These are phyloP conservation scores for Amanita pallidorosea DNA, from an alignment of 768 basidiomycete species.

Conservation along the genomic window DNA sequence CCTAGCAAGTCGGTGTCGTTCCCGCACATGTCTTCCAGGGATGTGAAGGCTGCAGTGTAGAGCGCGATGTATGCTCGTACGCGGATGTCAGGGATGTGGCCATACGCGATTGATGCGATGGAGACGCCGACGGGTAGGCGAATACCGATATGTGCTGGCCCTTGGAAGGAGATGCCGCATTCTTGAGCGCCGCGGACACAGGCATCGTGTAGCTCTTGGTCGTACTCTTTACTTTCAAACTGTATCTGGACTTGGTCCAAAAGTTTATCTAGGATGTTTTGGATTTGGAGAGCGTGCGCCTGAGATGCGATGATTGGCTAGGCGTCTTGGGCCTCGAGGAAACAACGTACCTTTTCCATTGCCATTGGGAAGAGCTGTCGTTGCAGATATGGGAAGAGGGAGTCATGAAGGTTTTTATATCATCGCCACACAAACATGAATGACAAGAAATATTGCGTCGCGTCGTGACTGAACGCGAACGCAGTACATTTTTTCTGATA, in stretches of 20 bases:
- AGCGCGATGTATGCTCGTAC: constrained; percentile 24
- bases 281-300: neutral
- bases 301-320: too few species aligned
- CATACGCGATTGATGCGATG: constrained; percentile 16
- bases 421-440: too few species aligned
- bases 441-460: too few species aligned
- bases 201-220: constrained; percentile 7
- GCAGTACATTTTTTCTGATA: too few species aligned
- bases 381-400: too few species aligned
- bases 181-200: constrained; percentile 13
- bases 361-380: too few species aligned
- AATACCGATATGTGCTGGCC: constrained; percentile 11
- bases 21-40: constrained; percentile 24
- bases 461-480: too few species aligned
- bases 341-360: too few species aligned
- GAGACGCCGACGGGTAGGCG: constrained; percentile 20
- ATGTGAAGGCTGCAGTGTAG: constrained; percentile 25
- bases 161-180: constrained; percentile 16
- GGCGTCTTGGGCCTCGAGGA: too few species aligned
- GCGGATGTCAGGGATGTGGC: constrained; percentile 17
- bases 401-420: too few species aligned
- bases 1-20: constrained; percentile 16
- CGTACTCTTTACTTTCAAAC: neutral
- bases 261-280: neutral
- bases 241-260: neutral